These are phyloP conservation scores for Dryadomyces sulphureus DNA, from an alignment of 2,329 filamentous ascomycete genomes.

Conservation along the genomic window DNA sequence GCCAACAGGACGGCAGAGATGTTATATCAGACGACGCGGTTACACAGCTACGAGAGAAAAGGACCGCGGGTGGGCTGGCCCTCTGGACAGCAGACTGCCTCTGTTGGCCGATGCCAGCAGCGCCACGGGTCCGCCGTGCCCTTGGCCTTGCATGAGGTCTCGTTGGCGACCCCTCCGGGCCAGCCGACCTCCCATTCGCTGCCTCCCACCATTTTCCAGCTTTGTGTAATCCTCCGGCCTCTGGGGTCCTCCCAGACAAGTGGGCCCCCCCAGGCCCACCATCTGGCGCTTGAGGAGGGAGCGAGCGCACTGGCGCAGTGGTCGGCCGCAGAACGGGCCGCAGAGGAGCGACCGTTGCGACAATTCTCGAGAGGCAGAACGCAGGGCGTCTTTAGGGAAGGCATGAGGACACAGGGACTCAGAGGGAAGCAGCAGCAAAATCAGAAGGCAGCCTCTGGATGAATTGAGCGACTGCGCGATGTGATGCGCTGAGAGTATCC, in stretches of 20 bases:
- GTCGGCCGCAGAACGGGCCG: conserved; percentile 9
- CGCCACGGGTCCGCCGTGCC: no score
- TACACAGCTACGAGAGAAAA: no score
- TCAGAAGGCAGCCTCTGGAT: no score
- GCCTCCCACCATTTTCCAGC: neutral
- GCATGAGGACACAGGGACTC: no score
- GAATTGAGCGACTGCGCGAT: no score
- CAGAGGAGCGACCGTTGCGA: neutral
- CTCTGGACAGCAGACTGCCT: no score
- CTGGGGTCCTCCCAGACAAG: neutral
- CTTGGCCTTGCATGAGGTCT: neutral
- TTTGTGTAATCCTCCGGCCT: neutral
- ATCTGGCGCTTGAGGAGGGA: conserved; percentile 3
- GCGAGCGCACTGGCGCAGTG: conserved; percentile 5
- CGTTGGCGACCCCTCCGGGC: neutral
- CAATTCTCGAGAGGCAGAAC: conserved; percentile 5
- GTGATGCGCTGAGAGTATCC: no score
- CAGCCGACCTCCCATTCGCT: conserved; percentile 2
- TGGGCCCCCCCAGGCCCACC: neutral
- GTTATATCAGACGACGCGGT: no score
- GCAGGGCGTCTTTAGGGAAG: conserved; percentile 6
- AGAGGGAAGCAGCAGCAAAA: no score
- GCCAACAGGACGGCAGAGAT: no score
- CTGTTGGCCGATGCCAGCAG: no score
- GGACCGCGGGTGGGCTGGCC: no score